Base-by-base conservation (phyloP, 2,329 filamentous ascomycete genomes). In the Venturia effusa region DNA sequence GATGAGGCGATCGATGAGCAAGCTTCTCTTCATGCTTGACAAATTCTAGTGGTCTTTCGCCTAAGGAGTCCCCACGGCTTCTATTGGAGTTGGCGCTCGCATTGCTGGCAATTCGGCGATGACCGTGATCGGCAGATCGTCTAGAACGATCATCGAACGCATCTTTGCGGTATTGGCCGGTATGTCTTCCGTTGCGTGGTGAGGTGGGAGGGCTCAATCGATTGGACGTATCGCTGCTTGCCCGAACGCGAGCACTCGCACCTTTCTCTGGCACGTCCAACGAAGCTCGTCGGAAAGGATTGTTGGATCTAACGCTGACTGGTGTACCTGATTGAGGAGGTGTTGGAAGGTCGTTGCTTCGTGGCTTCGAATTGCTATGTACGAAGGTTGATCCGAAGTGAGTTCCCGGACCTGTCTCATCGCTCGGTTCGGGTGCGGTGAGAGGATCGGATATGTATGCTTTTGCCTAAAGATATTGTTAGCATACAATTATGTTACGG, bases 401-500 rank as follows among this genome's bases (percentile, higher is more conserved):
- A 3, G 79, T 78, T 65, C 83, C 83, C n/a, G 83, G 82, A 8
- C 87, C 86, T 59, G 84, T 88, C 71, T 88, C 84, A 66, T 87
- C 82, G 66, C 80, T 84, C 17, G 88, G 88, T 66, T 89, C 85
- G 11, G 85, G 86, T 27, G 81, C 86, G 69, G 80, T 85, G 66
- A 91, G 77, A 67, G 88, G 88, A 69, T 88, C 86, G 67, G 90
- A 83, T 55, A 91, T 78, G 70, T 88, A 86, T 70, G 84, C 81
- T 62, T 81, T 78, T 54, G 87, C 85, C 87, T 90, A 70, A 45
- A 63, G 7, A 45, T n/a, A 32, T 10, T 27, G 45, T 63, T 32
- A 63, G 48, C 30, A 22, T 41, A 8, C 40, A 13, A 39, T 41
- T 19, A n/a, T 6, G 7, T 19, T 1, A 17, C 10, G 13, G 22